Evolutionary conservation across 768 basidiomycete genomes (phyloP), one percentile per base, ranked within the genome.

Genomic region (Rhizopogon roseolus): DNA sequence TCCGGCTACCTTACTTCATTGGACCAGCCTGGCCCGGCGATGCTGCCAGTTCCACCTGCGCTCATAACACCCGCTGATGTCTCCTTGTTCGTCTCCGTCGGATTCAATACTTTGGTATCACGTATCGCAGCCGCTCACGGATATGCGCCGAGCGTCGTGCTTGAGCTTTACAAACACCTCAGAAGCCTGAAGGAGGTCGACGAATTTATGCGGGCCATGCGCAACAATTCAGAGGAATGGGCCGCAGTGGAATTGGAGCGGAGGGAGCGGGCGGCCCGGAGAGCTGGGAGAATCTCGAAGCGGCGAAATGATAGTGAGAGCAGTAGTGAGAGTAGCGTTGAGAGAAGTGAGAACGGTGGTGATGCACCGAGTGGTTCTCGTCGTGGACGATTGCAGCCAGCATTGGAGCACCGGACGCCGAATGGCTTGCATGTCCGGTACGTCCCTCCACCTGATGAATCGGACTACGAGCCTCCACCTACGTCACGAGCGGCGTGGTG

Each of bases 111-210:
- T 41, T 59, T 69, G 14, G 55, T 81, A 2, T 59, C 65, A 9
- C 63, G 62, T 53, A 77, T 84, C 67, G 71, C 77, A 0, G 59
- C 66, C 17, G 76, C 78, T 32, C 77, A 81, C 40, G 75, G 75
- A 14, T 77, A 77, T 54, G 64, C 62, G 11, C 60, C 73, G 41
- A 66, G 69, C 3, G 71, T 78, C 5, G 78, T 79, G 17, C 65
- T 70, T 48, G 63, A 63, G 13, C 67, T 80, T 28, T 79, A 73
- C 56, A 36, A 61, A 8, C 34, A 58, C 0, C 62, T 71, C 19
- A 57, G 65, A 44, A 73, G 66, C 53, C 59, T 83, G 16, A 54
- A 62, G 13, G 63, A 66, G 51, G 68, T 76, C 25, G 77, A 79
- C 49, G 61, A 65, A 42, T 64, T 73, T 40, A 60, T 77, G 57